These are phyloP conservation scores for Boletus sp. DNA, from an alignment of 768 basidiomycete genomes.

Conservation along the genomic window DNA sequence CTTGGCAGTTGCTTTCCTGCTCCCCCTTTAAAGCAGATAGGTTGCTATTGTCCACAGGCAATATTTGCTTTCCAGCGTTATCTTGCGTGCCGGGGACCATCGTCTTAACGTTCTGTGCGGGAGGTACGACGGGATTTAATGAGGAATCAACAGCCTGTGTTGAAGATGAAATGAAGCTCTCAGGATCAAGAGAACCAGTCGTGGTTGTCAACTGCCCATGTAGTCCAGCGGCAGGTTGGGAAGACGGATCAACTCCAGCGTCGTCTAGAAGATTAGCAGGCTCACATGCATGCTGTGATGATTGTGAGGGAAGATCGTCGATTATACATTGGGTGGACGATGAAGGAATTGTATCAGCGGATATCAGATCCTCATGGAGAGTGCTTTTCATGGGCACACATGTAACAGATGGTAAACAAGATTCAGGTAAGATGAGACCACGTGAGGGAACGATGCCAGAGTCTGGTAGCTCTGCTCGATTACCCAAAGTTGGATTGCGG, in stretches of 20 bases:
- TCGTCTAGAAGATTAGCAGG: slow-evolving; percentile 1
- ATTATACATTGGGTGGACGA: slow-evolving; percentile 10
- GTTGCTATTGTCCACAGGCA: not conserved
- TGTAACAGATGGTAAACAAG: slow-evolving; percentile 33
- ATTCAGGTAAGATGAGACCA: slow-evolving; percentile 44
- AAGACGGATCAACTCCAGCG: slow-evolving; percentile 4
- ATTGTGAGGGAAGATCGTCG: slow-evolving; percentile 25
- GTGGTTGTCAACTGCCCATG: slow-evolving; percentile 1
- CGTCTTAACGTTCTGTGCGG: not conserved
- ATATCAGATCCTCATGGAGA: not conserved
- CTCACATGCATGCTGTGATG: slow-evolving; percentile 17
- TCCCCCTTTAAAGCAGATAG: not conserved
- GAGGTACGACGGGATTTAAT: not conserved
- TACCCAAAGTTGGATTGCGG: not conserved
- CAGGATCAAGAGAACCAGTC: not conserved
- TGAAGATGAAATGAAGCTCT: not conserved
- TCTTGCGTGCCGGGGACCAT: not conserved
- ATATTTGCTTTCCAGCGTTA: not conserved
- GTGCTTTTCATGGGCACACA: not conserved
- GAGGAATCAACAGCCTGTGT: slow-evolving; percentile 6
- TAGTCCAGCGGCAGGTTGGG: not conserved
- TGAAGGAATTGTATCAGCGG: slow-evolving; percentile 5
- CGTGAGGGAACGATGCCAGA: slow-evolving; percentile 17
- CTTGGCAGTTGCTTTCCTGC: slow-evolving; percentile 34
- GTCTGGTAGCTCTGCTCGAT: slow-evolving; percentile 1